Evolutionary conservation across 192 early-diverging fungal genomes (phyloP), one percentile per base, ranked within the genome.

Genomic region (Podila verticillata): DNA sequence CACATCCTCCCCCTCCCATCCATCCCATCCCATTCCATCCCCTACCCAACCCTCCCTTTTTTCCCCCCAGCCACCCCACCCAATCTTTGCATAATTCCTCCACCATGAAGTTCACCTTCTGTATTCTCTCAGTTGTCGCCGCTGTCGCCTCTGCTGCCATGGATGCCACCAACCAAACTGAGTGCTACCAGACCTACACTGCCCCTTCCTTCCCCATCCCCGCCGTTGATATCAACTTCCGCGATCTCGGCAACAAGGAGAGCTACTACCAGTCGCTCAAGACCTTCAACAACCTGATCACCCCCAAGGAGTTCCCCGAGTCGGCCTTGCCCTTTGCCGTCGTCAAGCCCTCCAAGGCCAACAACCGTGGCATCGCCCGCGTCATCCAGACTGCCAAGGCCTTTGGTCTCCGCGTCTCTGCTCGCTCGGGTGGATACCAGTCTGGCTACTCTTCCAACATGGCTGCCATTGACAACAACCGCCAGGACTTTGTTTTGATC

Each of bases 241-340:
- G 77, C 56, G 60, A 63, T 19, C 77, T 72, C 44, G 31, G 28
- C 7, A 47, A 80, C 57, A 65, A 72, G 56, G 61, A 68, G 13
- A 44, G 69, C 7, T 80, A 80, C 66, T 80, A 48, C 63, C 47
- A 30, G n/a, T 57, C 69, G 30, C 77, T 80, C 77, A 80, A 80
- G 62, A 80, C 77, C 65, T 80, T 68, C 77, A 80, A 80, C 66
- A 72, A 80, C 59, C 56, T 80, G 54, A 80, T 80, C 70, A 36
- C 32, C 20, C 77, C 77, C 36, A 48, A 58, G 22, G 77, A 80
- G 48, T 80, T 80, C 66, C 77, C 77, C 10, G 44, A 30, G n/a
- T 35, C 69, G 1, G 77, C 77, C 29, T 51, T 80, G 3, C 77
- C 77, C 19, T 30, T 72, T 2, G 77, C 77, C 54, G 57, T 80